Percentiles rank a stretch among this genome's conserved stretches.
Conservation (phyloP, 768 basidiomycete genomes). For the Suillus occidentalis region DNA sequence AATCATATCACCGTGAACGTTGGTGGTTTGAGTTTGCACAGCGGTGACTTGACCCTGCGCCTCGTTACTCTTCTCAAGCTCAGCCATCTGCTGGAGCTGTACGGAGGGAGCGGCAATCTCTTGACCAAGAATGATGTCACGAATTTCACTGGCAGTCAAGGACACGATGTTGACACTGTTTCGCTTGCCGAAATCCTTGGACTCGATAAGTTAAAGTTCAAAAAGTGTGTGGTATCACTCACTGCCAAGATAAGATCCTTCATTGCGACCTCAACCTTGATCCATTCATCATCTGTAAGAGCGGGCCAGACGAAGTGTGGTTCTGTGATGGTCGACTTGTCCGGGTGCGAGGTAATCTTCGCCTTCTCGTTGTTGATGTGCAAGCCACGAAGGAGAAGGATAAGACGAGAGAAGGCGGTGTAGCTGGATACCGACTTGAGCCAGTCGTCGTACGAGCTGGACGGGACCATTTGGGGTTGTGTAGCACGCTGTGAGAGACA, state of each 20-base stretch:
- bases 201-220: slow-evolving; percentile 17
- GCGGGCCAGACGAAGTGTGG: slow-evolving; percentile 99
- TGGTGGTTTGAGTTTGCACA: slow-evolving; percentile 96
- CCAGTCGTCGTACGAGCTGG: slow-evolving; percentile 99
- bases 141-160: slow-evolving; percentile 92
- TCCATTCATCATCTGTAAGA: slow-evolving; percentile 93
- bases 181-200: slow-evolving; percentile 94
- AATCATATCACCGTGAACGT: slow-evolving; percentile 95
- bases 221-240: slow-evolving; percentile 22
- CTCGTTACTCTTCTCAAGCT: slow-evolving; percentile 94
- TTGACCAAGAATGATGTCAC: slow-evolving; percentile 98
- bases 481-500: slow-evolving; percentile 69
- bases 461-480: slow-evolving; percentile 98
- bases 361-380: slow-evolving; percentile 99
- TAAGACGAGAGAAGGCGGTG: slow-evolving; percentile 97
- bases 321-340: slow-evolving; percentile 95
- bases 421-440: slow-evolving; percentile 98
- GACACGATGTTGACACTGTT: slow-evolving; percentile 99
- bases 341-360: slow-evolving; percentile 95
- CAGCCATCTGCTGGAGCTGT: slow-evolving; percentile 99
- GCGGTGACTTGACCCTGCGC: slow-evolving; percentile 95
- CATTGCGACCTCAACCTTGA: slow-evolving; percentile 98
- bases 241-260: slow-evolving; percentile 94
- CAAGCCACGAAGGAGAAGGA: slow-evolving; percentile 92
- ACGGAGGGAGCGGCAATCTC: slow-evolving; percentile 95